Conservation (phyloP, 1,139 yeast species). For the Suhomyces guaymorum region DNA sequence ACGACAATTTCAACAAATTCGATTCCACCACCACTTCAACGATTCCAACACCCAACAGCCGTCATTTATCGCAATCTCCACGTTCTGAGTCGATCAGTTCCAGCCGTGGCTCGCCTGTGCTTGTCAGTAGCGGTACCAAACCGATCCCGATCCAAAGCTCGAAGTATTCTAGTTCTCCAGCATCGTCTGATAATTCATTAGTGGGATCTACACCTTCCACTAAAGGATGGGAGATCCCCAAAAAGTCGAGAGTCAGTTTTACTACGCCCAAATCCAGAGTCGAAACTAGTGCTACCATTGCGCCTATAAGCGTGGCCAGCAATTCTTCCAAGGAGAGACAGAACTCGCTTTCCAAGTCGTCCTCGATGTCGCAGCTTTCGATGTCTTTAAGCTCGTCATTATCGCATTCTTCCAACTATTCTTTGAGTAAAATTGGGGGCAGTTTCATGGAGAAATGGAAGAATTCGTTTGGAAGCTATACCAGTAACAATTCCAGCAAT, state of each 20-base stretch:
- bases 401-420: slow-evolving; percentile 40
- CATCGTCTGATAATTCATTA: slow-evolving; percentile 34
- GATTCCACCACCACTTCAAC: too few species aligned
- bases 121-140: slow-evolving; percentile 5
- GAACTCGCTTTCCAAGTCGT: slow-evolving; percentile 33
- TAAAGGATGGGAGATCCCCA: slow-evolving; percentile 50
- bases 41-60: slow-evolving; percentile 3
- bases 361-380: slow-evolving; percentile 46
- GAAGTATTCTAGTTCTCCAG: slow-evolving; percentile 16
- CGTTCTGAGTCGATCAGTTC: slow-evolving; percentile 3
- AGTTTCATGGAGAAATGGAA: slow-evolving; percentile 52
- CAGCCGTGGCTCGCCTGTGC: slow-evolving; percentile 5
- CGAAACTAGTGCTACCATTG: slow-evolving; percentile 23
- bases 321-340: slow-evolving; percentile 12
- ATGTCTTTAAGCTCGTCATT: slow-evolving; percentile 43
- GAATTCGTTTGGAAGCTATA: slow-evolving; percentile 28
- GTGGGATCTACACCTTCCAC: slow-evolving; percentile 28
- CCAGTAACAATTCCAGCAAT: slow-evolving; percentile 10
- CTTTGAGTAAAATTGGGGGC: slow-evolving; percentile 44
- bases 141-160: slow-evolving; percentile 35
- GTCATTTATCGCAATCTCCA: slow-evolving; percentile 6
- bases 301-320: slow-evolving; percentile 25
- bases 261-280: slow-evolving; percentile 14
- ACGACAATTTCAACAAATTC: too few species aligned
- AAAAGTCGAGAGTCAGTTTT: slow-evolving; percentile 29